A percentile compares a stretch with the other conserved stretches of the same genome.
Evolutionary conservation across 1,284 basidiomycete genomes (phyloP).

Genomic region (Pseudozyma pruni): DNA sequence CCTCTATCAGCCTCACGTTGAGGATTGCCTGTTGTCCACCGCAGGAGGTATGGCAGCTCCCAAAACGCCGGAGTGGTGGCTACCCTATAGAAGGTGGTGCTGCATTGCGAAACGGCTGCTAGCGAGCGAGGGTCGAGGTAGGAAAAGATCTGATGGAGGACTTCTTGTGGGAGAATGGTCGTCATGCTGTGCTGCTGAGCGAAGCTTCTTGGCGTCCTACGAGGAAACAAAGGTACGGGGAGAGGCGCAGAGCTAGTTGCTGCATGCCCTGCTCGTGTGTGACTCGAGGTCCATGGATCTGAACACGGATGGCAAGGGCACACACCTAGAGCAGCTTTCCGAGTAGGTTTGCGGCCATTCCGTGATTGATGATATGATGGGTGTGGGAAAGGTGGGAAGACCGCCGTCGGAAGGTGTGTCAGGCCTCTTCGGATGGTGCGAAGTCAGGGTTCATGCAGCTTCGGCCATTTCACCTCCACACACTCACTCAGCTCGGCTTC

Average conservation of each 20-base stretch:
- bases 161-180: constrained; percentile 30
- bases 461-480: constrained; percentile 20
- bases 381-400: too few species aligned
- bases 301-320: too few species aligned
- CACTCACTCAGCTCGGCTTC: not conserved
- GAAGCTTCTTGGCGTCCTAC: too few species aligned
- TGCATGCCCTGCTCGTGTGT: not conserved
- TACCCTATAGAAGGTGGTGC: constrained; percentile 26
- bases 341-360: too few species aligned
- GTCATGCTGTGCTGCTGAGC: constrained; percentile 8
- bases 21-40: constrained; percentile 39
- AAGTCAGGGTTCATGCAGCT: too few species aligned
- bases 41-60: constrained; percentile 37
- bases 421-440: too few species aligned
- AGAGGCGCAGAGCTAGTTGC: not conserved
- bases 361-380: too few species aligned
- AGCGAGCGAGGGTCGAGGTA: constrained; percentile 34
- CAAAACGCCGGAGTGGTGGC: constrained; percentile 36
- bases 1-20: constrained; percentile 15
- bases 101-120: constrained; percentile 14
- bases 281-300: too few species aligned
- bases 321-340: too few species aligned
- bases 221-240: too few species aligned
- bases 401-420: too few species aligned
- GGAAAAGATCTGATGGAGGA: constrained; percentile 33